A percentile compares a stretch with the other conserved stretches of the same genome.
phyloP scores from a whole-genome alignment of 345 rosid species.

The Isatis tinctoria region DNA sequence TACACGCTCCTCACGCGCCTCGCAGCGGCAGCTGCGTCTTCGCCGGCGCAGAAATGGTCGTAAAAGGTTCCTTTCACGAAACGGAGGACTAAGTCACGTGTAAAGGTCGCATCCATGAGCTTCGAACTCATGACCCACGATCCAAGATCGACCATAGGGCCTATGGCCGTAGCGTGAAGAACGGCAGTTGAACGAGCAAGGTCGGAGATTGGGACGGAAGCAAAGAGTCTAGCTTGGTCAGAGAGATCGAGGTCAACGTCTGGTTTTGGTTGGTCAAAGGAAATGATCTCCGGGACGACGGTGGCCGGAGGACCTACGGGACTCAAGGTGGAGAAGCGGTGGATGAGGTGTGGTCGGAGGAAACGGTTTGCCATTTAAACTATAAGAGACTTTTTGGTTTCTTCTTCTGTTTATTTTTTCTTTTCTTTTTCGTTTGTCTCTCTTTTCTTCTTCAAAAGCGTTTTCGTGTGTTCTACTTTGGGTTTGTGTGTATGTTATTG shows the following conservation, averaged over 20 bases:
- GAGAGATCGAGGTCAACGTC: slow-evolving; percentile 43
- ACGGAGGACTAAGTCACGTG: slow-evolving; percentile 38
- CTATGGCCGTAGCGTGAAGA: slow-evolving; percentile 54
- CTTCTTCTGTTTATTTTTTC: background rate
- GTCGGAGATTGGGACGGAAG: slow-evolving; percentile 36
- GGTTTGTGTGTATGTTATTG: slow-evolving; percentile 20
- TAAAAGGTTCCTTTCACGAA: slow-evolving; percentile 54
- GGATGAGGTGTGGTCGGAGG: slow-evolving; percentile 37
- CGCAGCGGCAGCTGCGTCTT: slow-evolving; percentile 38
- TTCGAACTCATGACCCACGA: slow-evolving; percentile 67
- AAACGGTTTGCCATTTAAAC: slow-evolving; percentile 40
- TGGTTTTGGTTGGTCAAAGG: slow-evolving; percentile 29
- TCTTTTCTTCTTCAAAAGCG: slow-evolving; percentile 1
- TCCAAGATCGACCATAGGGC: slow-evolving; percentile 67
- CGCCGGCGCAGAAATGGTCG: slow-evolving; percentile 87
- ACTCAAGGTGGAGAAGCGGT: slow-evolving; percentile 34
- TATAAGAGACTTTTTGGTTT: background rate
- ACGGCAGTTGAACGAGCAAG: slow-evolving; percentile 49
- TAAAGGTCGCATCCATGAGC: slow-evolving; percentile 39
- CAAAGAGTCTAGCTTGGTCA: slow-evolving; percentile 52
- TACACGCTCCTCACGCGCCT: slow-evolving; percentile 36
- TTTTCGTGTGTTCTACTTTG: slow-evolving; percentile 10
- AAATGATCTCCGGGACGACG: slow-evolving; percentile 20
- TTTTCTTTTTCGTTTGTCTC: background rate
- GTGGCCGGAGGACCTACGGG: slow-evolving; percentile 40